Base-by-base conservation (phyloP, 805 yeast species). In the Lachancea dasiensis region DNA sequence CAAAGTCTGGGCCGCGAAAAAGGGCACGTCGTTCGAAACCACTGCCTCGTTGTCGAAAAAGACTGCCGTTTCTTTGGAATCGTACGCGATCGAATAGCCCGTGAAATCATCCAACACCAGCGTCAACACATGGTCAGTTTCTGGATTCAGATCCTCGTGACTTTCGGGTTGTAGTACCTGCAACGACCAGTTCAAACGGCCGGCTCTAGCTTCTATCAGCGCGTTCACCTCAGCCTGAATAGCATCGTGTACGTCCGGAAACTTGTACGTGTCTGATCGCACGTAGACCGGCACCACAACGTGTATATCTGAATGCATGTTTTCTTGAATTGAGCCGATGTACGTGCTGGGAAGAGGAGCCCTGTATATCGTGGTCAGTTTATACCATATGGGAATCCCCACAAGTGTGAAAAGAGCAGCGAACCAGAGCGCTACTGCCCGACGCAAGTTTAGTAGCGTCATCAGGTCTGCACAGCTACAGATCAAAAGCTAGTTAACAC, bases 191-290 rank as follows among this genome's bases (percentile, higher is more conserved):
- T 58, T 56, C 1, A 65, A 58, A 19, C 50, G 38, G 21, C 58
- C 56, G 10, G 49, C 46, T 23, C 48, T 41, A 10, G 57, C 47
- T n/a, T 56, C 50, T 28, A 77, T 41, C 31, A 71, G 59, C 11
- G 63, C 60, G 41, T 70, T 64, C 2, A 74, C 50, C 47, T 75
- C 74, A 9, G 66, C 49, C 41, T 72, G 71, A 1, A 72, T 52
- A 1, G 82, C 86, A 29, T 67, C 67, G 1, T 70, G 72, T 14
- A 86, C 51, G 54, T 86, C 95, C 0, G 90, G 89, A 47, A 79
- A 78, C 13, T 61, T 57, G 45, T 77, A 68, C 1, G 72, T 73
- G 8, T 68, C 67, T 1, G 54, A 52, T n/a, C 59, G 56, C 16
- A 68, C 47, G 33, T 60, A 66, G 3, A 73, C 62, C 0, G 75